A percentile compares a stretch with the other conserved stretches of the same genome.
Conservation (phyloP, 2,329 filamentous ascomycete species). For the Diplodia mutila region DNA sequence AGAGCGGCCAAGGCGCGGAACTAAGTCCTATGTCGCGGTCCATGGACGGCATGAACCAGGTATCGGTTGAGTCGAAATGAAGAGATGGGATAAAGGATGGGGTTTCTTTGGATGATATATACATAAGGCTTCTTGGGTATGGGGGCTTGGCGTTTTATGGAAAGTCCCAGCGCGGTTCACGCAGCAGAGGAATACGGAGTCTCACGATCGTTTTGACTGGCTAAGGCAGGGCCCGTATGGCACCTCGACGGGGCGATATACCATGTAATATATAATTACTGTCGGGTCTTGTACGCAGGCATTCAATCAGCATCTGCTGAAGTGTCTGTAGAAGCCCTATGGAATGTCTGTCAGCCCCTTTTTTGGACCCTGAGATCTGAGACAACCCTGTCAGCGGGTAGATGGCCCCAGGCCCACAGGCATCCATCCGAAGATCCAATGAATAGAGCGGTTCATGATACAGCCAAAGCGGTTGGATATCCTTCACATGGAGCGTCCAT, state of each 20-base stretch:
- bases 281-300: background rate
- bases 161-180: conserved; percentile 9
- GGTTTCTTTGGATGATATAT: conserved; percentile 16
- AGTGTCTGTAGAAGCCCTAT: background rate
- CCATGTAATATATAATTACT: conserved; percentile 24
- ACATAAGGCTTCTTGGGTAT: conserved; percentile 19
- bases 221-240: conserved; percentile 11
- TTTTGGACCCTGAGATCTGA: conserved; percentile 16
- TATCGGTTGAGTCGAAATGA: conserved; percentile 26
- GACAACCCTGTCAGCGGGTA: background rate
- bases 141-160: conserved; percentile 21
- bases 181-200: conserved; percentile 21
- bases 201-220: conserved; percentile 21
- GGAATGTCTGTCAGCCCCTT: background rate
- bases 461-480: background rate
- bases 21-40: conserved; percentile 64
- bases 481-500: too few species aligned
- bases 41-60: conserved; percentile 30
- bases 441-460: background rate
- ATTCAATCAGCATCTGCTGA: background rate
- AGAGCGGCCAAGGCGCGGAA: conserved; percentile 72
- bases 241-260: conserved; percentile 2
- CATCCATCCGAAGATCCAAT: background rate
- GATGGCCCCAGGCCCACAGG: conserved; percentile 12
- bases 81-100: background rate